Conservation (phyloP, 2,329 filamentous ascomycete species). For the Escovopsis sp. region DNA sequence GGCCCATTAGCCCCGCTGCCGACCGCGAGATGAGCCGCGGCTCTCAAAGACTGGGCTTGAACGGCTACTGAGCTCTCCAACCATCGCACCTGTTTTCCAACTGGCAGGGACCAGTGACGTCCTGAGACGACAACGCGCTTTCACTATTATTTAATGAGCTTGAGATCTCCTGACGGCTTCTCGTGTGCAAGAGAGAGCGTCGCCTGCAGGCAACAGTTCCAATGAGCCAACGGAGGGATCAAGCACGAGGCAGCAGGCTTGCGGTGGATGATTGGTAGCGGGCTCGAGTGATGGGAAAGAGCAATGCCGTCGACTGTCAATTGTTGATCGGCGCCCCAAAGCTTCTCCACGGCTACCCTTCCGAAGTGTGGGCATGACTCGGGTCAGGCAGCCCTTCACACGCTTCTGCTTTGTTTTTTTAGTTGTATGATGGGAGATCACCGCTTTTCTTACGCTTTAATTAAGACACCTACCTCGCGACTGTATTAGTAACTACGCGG, state of each 20-base stretch:
- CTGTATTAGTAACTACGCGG: slow-evolving; percentile 12
- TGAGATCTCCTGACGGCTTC: slow-evolving; percentile 16
- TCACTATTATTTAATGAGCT: slow-evolving; percentile 11
- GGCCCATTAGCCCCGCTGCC: slow-evolving; percentile 88
- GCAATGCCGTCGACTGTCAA: neutral
- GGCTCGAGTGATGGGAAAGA: neutral
- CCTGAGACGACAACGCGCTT: slow-evolving; percentile 13
- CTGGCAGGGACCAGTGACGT: slow-evolving; percentile 19
- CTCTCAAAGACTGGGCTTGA: slow-evolving; percentile 97
- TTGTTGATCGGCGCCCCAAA: neutral
- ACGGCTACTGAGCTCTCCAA: slow-evolving; percentile 67
- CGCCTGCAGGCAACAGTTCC: slow-evolving; percentile 5
- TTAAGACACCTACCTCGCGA: slow-evolving; percentile 19
- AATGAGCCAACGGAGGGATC: neutral
- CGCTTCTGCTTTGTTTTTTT: slow-evolving; percentile 20
- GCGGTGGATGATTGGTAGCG: too few relatives aligned
- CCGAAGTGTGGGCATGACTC: neutral
- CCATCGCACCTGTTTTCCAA: slow-evolving; percentile 14
- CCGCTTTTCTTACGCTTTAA: slow-evolving; percentile 24
- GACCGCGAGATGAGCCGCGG: slow-evolving; percentile 92
- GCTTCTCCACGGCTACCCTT: neutral
- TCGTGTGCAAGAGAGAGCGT: slow-evolving; percentile 15
- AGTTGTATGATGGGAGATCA: slow-evolving; percentile 21
- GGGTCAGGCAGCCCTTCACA: slow-evolving; percentile 5
- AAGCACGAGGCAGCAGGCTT: too few relatives aligned